Percentiles rank a stretch among this genome's conserved stretches.
These are phyloP conservation scores for Nakataea oryzae DNA, from an alignment of 2,329 filamentous ascomycete genomes.

Conservation along the genomic window DNA sequence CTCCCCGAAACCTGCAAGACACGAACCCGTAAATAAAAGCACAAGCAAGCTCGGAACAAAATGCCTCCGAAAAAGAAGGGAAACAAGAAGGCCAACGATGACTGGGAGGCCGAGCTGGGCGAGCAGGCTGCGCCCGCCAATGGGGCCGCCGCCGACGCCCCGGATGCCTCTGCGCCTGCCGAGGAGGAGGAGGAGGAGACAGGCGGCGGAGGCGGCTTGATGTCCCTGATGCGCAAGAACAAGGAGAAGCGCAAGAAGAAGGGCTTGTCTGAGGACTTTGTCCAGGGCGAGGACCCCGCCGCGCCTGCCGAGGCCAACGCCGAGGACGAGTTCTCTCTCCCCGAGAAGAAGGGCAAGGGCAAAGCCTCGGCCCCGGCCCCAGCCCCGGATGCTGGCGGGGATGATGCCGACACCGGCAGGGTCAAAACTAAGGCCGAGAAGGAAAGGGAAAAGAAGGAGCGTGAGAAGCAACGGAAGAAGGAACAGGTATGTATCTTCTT, in stretches of 20 bases:
- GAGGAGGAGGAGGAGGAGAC: slow-evolving; percentile 47
- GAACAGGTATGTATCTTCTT: slow-evolving; percentile 57
- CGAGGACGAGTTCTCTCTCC: slow-evolving; percentile 77
- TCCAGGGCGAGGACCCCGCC: slow-evolving; percentile 63
- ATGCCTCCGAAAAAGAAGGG: slow-evolving; percentile 96
- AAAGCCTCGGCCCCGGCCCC: slow-evolving; percentile 34
- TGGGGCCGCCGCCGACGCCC: slow-evolving; percentile 22
- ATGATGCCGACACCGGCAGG: slow-evolving; percentile 47
- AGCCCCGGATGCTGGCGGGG: slow-evolving; percentile 33
- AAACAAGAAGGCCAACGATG: slow-evolving; percentile 74
- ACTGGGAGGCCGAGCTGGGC: slow-evolving; percentile 91
- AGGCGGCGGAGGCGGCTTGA: slow-evolving; percentile 54
- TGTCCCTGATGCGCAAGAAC: slow-evolving; percentile 74
- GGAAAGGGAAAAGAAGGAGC: slow-evolving; percentile 95
- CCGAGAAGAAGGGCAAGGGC: slow-evolving; percentile 64
- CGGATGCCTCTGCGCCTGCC: neutral
- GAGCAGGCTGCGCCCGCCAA: slow-evolving; percentile 57
- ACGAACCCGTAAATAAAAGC: neutral
- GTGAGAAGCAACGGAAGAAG: slow-evolving; percentile 97
- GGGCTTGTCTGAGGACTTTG: slow-evolving; percentile 61
- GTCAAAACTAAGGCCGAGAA: slow-evolving; percentile 97
- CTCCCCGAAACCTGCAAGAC: neutral
- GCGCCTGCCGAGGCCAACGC: slow-evolving; percentile 70
- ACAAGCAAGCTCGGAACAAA: slow-evolving; percentile 19
- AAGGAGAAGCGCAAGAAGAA: slow-evolving; percentile 87